Conservation (phyloP, 345 rosid species). For the Pugionium dolabratum region DNA sequence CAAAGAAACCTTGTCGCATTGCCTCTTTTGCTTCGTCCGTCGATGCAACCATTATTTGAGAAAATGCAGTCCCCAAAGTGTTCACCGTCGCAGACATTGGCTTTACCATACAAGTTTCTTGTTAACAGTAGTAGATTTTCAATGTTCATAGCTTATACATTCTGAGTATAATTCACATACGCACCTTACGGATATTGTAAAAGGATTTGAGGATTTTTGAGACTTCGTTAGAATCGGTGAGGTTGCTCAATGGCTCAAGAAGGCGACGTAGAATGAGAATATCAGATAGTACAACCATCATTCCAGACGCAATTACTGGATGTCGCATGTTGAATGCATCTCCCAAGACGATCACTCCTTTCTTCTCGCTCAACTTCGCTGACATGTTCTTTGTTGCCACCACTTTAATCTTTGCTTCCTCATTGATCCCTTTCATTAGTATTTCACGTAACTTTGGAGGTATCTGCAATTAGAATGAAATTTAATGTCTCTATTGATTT, state of each 20-base stretch:
- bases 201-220: too few species aligned
- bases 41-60: slow-evolving; percentile 38
- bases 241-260: too few species aligned
- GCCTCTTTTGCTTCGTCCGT: slow-evolving; percentile 44
- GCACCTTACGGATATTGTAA: neutral
- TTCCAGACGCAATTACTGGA: too few species aligned
- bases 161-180: neutral
- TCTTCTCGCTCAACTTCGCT: too few species aligned
- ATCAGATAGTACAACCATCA: too few species aligned
- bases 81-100: slow-evolving; percentile 48
- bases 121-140: neutral
- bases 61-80: slow-evolving; percentile 41
- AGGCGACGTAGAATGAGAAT: too few species aligned
- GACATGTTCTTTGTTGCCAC: too few species aligned
- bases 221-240: too few species aligned
- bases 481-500: slow-evolving; percentile 1
- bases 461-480: slow-evolving; percentile 23
- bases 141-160: neutral
- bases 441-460: too few species aligned
- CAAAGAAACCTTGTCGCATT: slow-evolving; percentile 42
- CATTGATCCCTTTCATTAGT: too few species aligned
- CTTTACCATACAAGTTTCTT: slow-evolving; percentile 5
- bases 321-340: slow-evolving; percentile 52
- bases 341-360: too few species aligned
- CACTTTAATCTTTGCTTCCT: too few species aligned